Conservation (phyloP, 1,284 basidiomycete species). For the Trametes sp. region DNA sequence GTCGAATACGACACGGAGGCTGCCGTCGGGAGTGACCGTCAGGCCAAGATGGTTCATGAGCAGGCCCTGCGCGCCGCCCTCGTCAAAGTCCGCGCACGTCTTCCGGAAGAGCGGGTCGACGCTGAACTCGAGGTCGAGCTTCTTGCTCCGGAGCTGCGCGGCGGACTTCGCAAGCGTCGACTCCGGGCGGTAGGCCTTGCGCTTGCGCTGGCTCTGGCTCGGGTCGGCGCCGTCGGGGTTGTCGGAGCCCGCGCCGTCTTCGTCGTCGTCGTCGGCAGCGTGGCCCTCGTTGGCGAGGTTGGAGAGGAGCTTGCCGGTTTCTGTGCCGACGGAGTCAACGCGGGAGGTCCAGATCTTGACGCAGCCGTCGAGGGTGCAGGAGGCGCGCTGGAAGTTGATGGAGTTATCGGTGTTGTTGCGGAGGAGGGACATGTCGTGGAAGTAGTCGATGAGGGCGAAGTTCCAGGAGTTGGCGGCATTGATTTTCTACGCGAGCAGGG, state of each 20-base stretch:
- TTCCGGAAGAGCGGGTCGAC: conserved; percentile 98
- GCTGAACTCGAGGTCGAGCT: conserved; percentile 93
- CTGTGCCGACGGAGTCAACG: conserved; percentile 96
- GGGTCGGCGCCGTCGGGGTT: conserved; percentile 66
- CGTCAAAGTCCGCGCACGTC: conserved; percentile 98
- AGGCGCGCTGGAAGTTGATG: conserved; percentile 99
- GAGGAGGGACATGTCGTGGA: conserved; percentile 98
- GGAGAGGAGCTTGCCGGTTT: conserved; percentile 94
- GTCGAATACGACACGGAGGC: conserved; percentile 93
- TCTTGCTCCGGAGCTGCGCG: conserved; percentile 87
- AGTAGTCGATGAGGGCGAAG: conserved; percentile 98
- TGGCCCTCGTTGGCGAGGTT: conserved; percentile 83
- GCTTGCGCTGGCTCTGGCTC: conserved; percentile 61
- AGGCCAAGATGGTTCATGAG: conserved; percentile 91
- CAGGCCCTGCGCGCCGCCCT: conserved; percentile 94
- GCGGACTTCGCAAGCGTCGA: conserved; percentile 88
- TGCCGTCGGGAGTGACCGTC: conserved; percentile 81
- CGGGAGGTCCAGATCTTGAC: conserved; percentile 99
- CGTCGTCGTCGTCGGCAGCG: conserved; percentile 61
- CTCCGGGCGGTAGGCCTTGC: conserved; percentile 71
- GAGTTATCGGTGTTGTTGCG: conserved; percentile 91
- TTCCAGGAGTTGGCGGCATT: conserved; percentile 98
- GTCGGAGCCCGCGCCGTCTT: conserved; percentile 64
- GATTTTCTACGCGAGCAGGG: conserved; percentile 82
- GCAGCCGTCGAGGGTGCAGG: conserved; percentile 97